Evolutionary conservation across 2,329 filamentous ascomycete genomes (phyloP).

Genomic region (Penicillium occitanis): DNA sequence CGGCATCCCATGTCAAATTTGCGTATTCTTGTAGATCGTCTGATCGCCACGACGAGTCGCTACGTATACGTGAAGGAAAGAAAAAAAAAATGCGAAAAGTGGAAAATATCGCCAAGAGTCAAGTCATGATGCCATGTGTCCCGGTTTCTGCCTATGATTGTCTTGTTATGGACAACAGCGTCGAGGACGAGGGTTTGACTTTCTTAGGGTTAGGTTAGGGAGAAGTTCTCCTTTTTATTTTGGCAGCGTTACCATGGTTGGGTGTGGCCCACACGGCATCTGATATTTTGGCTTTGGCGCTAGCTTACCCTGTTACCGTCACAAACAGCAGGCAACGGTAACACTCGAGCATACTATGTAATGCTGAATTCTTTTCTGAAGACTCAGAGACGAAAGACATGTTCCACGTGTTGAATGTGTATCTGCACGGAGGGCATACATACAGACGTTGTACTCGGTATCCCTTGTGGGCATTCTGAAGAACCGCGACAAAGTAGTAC

Average conservation of each 20-base stretch:
- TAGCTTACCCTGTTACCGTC: conserved; percentile 12
- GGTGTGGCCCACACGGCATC: conserved; percentile 13
- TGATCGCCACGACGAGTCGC: neutral
- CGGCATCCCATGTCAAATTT: conserved; percentile 10
- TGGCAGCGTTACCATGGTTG: neutral
- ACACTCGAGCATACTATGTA: neutral
- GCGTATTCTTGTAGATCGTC: conserved; percentile 6
- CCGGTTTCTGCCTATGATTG: neutral
- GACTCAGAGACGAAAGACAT: neutral
- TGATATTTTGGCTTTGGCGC: conserved; percentile 15
- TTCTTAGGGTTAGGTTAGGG: neutral
- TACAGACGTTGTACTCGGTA: neutral
- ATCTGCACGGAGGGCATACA: neutral
- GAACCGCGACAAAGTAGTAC: neutral
- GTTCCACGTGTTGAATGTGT: conserved; percentile 1
- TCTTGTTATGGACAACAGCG: neutral
- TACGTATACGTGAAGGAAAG: neutral
- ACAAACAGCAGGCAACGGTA: neutral
- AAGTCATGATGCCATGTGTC: conserved; percentile 10
- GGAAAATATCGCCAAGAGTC: neutral
- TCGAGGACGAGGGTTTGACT: neutral
- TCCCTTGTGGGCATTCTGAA: neutral
- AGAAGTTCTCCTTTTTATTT: neutral
- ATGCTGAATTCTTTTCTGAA: neutral
- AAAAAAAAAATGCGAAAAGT: neutral